Conservation (phyloP, 2,329 filamentous ascomycete genomes). For the Pezicula carpinea region DNA sequence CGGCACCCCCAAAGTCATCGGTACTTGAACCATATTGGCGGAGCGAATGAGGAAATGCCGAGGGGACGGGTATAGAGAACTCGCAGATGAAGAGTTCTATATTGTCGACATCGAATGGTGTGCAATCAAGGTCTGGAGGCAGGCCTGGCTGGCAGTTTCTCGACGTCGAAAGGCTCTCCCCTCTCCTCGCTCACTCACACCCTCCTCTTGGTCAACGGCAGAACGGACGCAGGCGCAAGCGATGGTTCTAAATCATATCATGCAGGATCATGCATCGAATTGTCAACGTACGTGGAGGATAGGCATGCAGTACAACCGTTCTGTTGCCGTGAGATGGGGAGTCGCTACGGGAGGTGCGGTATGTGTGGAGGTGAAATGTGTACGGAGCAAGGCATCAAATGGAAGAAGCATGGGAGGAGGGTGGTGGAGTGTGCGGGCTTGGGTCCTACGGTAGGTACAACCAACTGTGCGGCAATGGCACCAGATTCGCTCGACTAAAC, state of each 20-base stretch:
- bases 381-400: too few relatives aligned
- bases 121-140: slow-evolving; percentile 2
- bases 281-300: too few relatives aligned
- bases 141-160: slow-evolving; percentile 1
- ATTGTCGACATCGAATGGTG: slow-evolving; percentile 22
- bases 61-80: slow-evolving; percentile 1
- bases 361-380: too few relatives aligned
- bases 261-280: too few relatives aligned
- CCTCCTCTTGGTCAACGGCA: not conserved
- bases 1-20: slow-evolving; percentile 20
- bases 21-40: slow-evolving; percentile 28
- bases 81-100: slow-evolving; percentile 12
- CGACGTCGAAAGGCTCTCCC: slow-evolving; percentile 6
- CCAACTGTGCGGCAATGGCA: too few relatives aligned
- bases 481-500: too few relatives aligned
- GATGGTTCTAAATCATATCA: not conserved
- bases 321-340: too few relatives aligned
- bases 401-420: too few relatives aligned
- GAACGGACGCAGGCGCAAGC: not conserved
- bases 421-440: too few relatives aligned
- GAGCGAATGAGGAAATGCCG: not conserved
- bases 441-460: too few relatives aligned
- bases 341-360: too few relatives aligned
- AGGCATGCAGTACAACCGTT: too few relatives aligned
- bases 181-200: not conserved